phyloP scores from a whole-genome alignment of 2,329 filamentous ascomycete species.

The Phialemoniopsis sp. region DNA sequence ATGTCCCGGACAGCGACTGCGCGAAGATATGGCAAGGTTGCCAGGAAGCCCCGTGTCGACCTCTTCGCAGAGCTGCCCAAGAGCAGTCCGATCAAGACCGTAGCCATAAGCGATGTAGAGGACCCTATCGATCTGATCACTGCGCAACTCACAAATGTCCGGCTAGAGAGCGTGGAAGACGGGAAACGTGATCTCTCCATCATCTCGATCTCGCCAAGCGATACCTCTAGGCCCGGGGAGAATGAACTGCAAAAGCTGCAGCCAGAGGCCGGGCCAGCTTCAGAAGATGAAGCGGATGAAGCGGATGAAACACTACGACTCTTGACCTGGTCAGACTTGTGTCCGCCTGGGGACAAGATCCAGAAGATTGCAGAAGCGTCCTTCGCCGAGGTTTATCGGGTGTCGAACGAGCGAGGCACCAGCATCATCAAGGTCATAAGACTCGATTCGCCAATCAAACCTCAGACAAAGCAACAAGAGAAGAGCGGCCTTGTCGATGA shows the following conservation, averaged over 20 bases:
- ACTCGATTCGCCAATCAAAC: constrained; percentile 52
- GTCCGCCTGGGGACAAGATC: constrained; percentile 46
- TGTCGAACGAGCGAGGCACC: constrained; percentile 53
- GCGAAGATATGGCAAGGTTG: constrained; percentile 48
- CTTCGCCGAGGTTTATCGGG: constrained; percentile 62
- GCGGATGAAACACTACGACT: constrained; percentile 28
- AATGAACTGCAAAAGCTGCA: too few relatives aligned
- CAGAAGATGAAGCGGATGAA: constrained; percentile 15
- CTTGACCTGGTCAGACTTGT: constrained; percentile 55
- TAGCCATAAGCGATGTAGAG: constrained; percentile 10
- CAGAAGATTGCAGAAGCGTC: constrained; percentile 65
- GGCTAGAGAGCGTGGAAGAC: constrained; percentile 6
- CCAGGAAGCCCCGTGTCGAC: constrained; percentile 40
- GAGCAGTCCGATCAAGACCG: constrained; percentile 36
- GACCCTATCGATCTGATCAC: constrained; percentile 13
- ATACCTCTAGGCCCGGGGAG: too few relatives aligned
- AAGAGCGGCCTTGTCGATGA: constrained; percentile 53
- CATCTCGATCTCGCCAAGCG: not conserved
- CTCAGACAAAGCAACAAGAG: constrained; percentile 53
- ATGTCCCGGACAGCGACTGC: constrained; percentile 41
- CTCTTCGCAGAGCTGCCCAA: constrained; percentile 48
- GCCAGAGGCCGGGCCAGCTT: constrained; percentile 7
- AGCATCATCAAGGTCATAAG: constrained; percentile 64
- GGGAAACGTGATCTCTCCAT: not conserved
- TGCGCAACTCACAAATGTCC: constrained; percentile 13